These are phyloP conservation scores for Apocynum venetum DNA, from an alignment of 257 asterid species.

Conservation along the genomic window DNA sequence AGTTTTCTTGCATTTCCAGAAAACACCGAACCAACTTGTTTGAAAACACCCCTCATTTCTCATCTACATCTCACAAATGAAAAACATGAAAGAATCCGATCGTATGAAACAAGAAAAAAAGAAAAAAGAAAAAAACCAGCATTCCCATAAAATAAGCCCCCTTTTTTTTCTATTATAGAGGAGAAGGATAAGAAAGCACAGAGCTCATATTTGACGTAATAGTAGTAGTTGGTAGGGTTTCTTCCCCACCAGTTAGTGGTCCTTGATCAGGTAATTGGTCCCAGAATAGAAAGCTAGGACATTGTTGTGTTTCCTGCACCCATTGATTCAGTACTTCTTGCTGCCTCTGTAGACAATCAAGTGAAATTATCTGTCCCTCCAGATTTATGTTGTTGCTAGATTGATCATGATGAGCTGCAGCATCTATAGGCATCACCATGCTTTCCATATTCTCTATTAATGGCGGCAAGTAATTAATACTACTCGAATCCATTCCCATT, in stretches of 20 bases:
- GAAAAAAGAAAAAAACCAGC: background rate
- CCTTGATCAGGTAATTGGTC: slow-evolving; percentile 40
- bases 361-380: slow-evolving; percentile 23
- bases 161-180: slow-evolving; percentile 26
- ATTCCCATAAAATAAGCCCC: background rate
- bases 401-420: slow-evolving; percentile 23
- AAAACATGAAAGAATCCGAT: slow-evolving; percentile 10
- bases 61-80: slow-evolving; percentile 16
- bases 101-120: background rate
- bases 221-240: slow-evolving; percentile 20
- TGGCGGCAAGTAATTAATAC: slow-evolving; percentile 31
- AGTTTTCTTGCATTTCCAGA: slow-evolving; percentile 13
- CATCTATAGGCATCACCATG: slow-evolving; percentile 34
- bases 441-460: slow-evolving; percentile 39
- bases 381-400: slow-evolving; percentile 22
- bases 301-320: slow-evolving; percentile 56
- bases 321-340: slow-evolving; percentile 40
- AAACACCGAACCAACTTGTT: slow-evolving; percentile 3
- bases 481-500: slow-evolving; percentile 20
- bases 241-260: slow-evolving; percentile 41
- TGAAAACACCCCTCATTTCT: slow-evolving; percentile 13
- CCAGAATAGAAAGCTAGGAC: slow-evolving; percentile 65
- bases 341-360: slow-evolving; percentile 49
- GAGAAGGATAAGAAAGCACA: slow-evolving; percentile 55
- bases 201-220: slow-evolving; percentile 37